Evolutionary conservation across 1,284 basidiomycete species (phyloP).

Genomic region (Naganishia liquefaciens): DNA sequence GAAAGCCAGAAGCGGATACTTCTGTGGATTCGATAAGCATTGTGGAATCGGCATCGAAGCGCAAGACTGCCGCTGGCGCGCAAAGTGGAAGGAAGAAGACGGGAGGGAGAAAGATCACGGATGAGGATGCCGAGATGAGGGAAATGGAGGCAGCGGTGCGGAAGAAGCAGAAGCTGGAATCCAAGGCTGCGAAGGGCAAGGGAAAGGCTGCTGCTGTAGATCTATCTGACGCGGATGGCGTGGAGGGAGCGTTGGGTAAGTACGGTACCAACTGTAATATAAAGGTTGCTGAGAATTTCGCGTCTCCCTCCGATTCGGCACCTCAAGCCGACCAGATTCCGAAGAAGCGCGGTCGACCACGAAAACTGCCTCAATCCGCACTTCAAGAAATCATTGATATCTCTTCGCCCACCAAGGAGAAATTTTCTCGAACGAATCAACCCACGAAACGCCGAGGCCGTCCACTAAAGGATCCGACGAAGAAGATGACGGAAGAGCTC

Average conservation of each 20-base stretch:
- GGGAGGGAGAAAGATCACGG: conserved; percentile 19
- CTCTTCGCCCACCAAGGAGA: conserved; percentile 10
- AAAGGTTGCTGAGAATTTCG: too few species aligned
- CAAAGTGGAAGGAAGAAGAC: conserved; percentile 16
- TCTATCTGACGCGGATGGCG: background rate
- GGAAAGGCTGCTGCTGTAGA: conserved; percentile 10
- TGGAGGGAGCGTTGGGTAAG: background rate
- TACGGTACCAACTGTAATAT: background rate
- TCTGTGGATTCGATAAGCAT: conserved; percentile 13
- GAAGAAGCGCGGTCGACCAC: conserved; percentile 18
- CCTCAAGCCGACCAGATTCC: background rate
- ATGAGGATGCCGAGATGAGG: conserved; percentile 27
- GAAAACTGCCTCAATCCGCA: background rate
- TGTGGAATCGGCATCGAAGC: conserved; percentile 6
- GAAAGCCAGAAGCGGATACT: conserved; percentile 4
- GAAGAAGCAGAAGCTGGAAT: conserved; percentile 22
- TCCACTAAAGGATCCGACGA: background rate
- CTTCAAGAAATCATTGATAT: conserved; percentile 18
- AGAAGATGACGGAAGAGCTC: conserved; percentile 5
- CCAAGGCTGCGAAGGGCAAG: conserved; percentile 25
- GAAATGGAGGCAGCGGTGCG: conserved; percentile 23
- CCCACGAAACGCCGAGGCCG: conserved; percentile 6
- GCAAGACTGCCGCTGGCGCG: background rate
- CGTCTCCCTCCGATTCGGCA: background rate
- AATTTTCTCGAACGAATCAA: background rate